Evolutionary conservation across 2,329 filamentous ascomycete genomes (phyloP), one percentile per base, ranked within the genome.

Genomic region (Teratosphaeria gauchensis): DNA sequence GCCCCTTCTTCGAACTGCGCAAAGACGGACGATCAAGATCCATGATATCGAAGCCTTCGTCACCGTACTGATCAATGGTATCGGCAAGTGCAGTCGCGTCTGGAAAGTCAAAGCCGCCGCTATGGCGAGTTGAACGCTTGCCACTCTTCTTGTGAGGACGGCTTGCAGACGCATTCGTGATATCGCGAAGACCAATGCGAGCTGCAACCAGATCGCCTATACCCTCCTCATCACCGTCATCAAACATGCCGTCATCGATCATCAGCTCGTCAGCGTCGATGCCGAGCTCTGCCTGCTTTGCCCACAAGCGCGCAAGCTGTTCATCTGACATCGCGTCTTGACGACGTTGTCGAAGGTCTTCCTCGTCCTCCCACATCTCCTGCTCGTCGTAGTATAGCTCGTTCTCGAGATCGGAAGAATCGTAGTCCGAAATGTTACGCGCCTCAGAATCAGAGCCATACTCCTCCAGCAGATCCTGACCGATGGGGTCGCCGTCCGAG

Each of bases 31-130:
- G 80, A 16, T 88, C 82, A 74, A 88, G 90, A 67, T 95, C 89
- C 86, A 94, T 92, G 52, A 95, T 78, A 68, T 96, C 90, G 63
- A 96, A 86, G 8, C 84, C 88, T 61, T 87, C 83, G 56, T 84
- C 87, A 61, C 87, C 84, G 58, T 85, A 78, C 58, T 82, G 80
- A n/a, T 84, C 81, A 2, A 85, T 73, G 0, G 79, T 77, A 68
- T 84, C 82, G 2, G 81, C 82, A 65, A 85, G 78, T 16, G 78
- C 75, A 53, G 76, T 77, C 5, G 82, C 83, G 42, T 78, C 77
- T 16, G 81, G 80, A 59, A 72, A 71, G 54, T 65, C 64, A 52
- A 61, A 62, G 12, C 59, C 61, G 33, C 59, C 46, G 54, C 63
- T 60, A 35, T 54, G 38, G 16, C 48, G 55, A 21, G 53, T 24